phyloP scores from a whole-genome alignment of 805 yeast genomes.

The Candida oleophila region DNA sequence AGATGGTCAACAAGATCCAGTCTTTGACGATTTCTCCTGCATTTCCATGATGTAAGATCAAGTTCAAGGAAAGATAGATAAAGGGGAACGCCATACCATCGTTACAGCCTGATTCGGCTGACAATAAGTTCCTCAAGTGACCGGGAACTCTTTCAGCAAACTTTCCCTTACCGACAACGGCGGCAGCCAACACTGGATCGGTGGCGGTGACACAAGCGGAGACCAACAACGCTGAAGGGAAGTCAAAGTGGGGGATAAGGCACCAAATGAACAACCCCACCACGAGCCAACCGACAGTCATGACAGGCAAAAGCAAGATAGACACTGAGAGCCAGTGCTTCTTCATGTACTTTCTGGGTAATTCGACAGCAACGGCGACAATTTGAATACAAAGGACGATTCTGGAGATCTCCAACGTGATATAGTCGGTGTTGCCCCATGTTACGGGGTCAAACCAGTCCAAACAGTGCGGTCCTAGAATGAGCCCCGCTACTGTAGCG shows the following conservation, averaged over 20 bases:
- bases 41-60: slow-evolving; percentile 65
- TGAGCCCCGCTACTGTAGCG: slow-evolving; percentile 80
- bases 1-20: slow-evolving; percentile 73
- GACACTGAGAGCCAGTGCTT: slow-evolving; percentile 79
- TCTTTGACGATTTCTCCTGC: slow-evolving; percentile 70
- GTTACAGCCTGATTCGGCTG: slow-evolving; percentile 88
- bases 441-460: slow-evolving; percentile 78
- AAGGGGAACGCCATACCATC: slow-evolving; percentile 98
- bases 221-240: slow-evolving; percentile 69
- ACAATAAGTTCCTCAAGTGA: slow-evolving; percentile 77
- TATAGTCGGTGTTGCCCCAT: slow-evolving; percentile 84
- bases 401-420: slow-evolving; percentile 81
- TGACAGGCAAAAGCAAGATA: slow-evolving; percentile 75
- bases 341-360: slow-evolving; percentile 86
- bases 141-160: slow-evolving; percentile 91
- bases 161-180: slow-evolving; percentile 92
- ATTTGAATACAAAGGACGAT: slow-evolving; percentile 84
- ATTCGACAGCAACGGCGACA: slow-evolving; percentile 91
- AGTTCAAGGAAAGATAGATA: slow-evolving; percentile 64
- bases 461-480: slow-evolving; percentile 84
- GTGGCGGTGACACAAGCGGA: slow-evolving; percentile 93
- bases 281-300: slow-evolving; percentile 88
- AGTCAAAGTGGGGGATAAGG: slow-evolving; percentile 68
- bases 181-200: slow-evolving; percentile 92
- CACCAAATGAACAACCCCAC: slow-evolving; percentile 79